Conservation (phyloP, 2,329 filamentous ascomycete species). For the Laburnicola sp. region DNA sequence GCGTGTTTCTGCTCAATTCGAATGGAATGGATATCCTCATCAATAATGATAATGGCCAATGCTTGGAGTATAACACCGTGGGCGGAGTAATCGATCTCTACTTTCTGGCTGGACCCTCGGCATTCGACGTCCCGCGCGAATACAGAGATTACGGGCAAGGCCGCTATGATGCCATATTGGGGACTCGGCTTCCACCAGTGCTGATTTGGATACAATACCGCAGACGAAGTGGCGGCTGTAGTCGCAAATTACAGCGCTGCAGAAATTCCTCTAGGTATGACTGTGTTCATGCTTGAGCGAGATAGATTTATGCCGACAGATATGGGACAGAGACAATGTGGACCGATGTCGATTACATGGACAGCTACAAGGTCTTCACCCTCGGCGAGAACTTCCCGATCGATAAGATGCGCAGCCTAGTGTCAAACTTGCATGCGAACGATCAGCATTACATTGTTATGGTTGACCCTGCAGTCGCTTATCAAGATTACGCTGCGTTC, state of each 20-base stretch:
- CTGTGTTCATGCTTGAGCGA: constrained; percentile 32
- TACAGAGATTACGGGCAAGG: constrained; percentile 53
- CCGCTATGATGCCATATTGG: constrained; percentile 57
- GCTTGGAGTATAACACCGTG: constrained; percentile 75
- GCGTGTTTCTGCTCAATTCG: constrained; percentile 40
- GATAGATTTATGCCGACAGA: neutral
- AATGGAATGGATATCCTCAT: constrained; percentile 72
- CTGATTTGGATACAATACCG: constrained; percentile 56
- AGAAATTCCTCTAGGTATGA: constrained; percentile 68
- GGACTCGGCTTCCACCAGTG: constrained; percentile 56
- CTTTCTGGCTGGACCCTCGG: constrained; percentile 53
- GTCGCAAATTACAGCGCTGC: constrained; percentile 67
- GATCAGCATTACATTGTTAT: constrained; percentile 75
- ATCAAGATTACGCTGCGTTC: constrained; percentile 57
- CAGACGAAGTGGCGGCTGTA: constrained; percentile 65
- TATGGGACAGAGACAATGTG: constrained; percentile 14
- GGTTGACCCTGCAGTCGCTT: constrained; percentile 70
- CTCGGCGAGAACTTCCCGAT: constrained; percentile 66
- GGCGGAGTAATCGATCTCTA: constrained; percentile 74
- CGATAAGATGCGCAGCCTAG: constrained; percentile 63
- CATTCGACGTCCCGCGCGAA: constrained; percentile 52
- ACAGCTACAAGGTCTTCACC: constrained; percentile 61
- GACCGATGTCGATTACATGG: constrained; percentile 69
- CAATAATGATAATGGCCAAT: constrained; percentile 66
- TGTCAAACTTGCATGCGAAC: constrained; percentile 65